Base-by-base conservation (phyloP, 2,329 filamentous ascomycete species). In the Aureobasidium sp. region DNA sequence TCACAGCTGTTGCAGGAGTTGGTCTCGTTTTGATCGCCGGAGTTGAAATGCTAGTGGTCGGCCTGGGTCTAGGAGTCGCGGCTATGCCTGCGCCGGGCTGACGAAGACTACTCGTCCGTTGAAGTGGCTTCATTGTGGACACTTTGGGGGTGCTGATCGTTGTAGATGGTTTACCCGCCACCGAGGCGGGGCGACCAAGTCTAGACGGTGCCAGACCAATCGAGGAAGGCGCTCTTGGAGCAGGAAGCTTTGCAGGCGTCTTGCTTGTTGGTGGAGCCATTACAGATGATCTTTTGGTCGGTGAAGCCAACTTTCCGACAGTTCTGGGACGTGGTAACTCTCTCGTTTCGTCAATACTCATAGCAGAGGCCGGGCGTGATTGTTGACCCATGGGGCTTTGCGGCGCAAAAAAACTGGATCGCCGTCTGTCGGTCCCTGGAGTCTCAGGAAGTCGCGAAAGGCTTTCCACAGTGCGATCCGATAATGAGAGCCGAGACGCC, bases 401-500 rank as follows among this genome's bases (percentile, higher is more conserved):
- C 1, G 79, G 74, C 53, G 85, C 85, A 70, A 89, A 94, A 72
- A 96, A 91, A 60, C 83, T 85, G 0, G 90, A 90, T 9, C 82
- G 78, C 59, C 85, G 84, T 62, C 84, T 84, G 58, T 80, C 83
- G 49, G 88, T 73, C 0, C 83, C 84, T 5, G 92, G 91, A 0
- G 91, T 94, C 0, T 89, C 85, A 0, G 91, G 89, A 34, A 96
- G 78, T 50, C 85, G 83, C 3, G 91, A 82, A 6, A 97, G 77
- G 0, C 90, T 96, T 72, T 96, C 90, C 45, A 96, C 86, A 0
- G 92, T 95, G 62, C 93, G 81, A 68, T 97, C 92, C 0, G 88
- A 85, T 4, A 97, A 78, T 0, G 90, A 92, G 13, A 77, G 77
- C 11, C 78, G 70, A 5, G 72, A 70, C 5, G 75, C 68, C 66